Evolutionary conservation across 129 eudicot genomes (phyloP).

Genomic region (Artemisia argyi): DNA sequence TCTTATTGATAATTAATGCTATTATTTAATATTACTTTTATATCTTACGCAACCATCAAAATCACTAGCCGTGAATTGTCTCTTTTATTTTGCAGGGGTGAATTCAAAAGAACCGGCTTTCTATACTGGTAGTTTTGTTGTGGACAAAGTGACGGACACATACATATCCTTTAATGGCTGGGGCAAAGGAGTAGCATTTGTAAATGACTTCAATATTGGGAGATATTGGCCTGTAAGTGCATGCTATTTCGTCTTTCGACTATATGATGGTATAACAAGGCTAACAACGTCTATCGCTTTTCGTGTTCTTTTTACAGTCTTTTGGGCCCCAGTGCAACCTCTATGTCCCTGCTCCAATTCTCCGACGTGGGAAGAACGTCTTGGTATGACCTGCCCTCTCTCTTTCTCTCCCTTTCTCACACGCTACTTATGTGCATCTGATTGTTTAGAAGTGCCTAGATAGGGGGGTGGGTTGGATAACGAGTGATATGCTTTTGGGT

Average conservation of each 20-base stretch:
- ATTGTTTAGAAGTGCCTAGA: too few species aligned
- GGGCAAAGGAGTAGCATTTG: slow-evolving; percentile 93
- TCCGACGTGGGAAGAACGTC: slow-evolving; percentile 60
- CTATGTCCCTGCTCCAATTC: slow-evolving; percentile 88
- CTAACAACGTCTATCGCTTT: slow-evolving; percentile 2
- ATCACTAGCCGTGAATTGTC: too few species aligned
- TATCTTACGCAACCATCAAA: too few species aligned
- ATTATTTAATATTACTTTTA: neutral
- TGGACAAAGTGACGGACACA: slow-evolving; percentile 63
- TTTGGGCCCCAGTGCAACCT: slow-evolving; percentile 92
- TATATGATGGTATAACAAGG: neutral
- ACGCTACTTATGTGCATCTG: neutral
- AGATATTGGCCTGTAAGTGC: slow-evolving; percentile 87
- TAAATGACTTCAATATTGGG: slow-evolving; percentile 76
- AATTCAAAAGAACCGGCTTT: slow-evolving; percentile 63
- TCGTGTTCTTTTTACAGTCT: slow-evolving; percentile 48
- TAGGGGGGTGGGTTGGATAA: neutral
- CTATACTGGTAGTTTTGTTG: slow-evolving; percentile 55
- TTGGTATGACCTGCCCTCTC: slow-evolving; percentile 49
- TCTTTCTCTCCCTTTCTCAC: too few species aligned
- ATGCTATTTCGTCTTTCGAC: slow-evolving; percentile 16
- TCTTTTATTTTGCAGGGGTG: slow-evolving; percentile 36
- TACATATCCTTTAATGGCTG: slow-evolving; percentile 78
- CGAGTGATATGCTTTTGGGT: neutral
- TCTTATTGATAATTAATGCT: neutral